Conservation (phyloP, 2,329 filamentous ascomycete species). For the Alternaria conjuncta region DNA sequence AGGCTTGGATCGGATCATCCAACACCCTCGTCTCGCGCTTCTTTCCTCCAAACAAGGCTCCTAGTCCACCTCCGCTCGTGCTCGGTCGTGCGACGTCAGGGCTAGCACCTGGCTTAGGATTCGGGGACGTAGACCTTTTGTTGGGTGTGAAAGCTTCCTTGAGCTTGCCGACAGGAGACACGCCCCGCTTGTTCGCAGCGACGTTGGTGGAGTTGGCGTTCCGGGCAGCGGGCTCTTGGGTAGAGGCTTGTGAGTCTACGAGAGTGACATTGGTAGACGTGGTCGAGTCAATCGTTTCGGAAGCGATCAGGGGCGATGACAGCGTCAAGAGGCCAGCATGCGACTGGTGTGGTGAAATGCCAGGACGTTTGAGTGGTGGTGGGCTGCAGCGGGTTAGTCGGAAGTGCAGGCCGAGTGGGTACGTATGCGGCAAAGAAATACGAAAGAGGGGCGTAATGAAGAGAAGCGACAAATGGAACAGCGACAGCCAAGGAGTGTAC, state of each 20-base stretch:
- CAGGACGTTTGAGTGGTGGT: slow-evolving; percentile 42
- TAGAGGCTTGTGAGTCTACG: slow-evolving; percentile 41
- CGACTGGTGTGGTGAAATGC: slow-evolving; percentile 57
- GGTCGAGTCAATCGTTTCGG: slow-evolving; percentile 48
- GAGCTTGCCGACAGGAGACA: slow-evolving; percentile 74
- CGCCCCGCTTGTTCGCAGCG: slow-evolving; percentile 60
- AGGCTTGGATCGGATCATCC: slow-evolving; percentile 36
- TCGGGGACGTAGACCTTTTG: slow-evolving; percentile 30
- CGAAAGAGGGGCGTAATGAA: slow-evolving; percentile 10
- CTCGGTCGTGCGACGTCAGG: slow-evolving; percentile 51
- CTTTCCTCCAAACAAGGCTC: slow-evolving; percentile 51
- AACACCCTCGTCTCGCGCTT: slow-evolving; percentile 39
- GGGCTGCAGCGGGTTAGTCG: slow-evolving; percentile 42
- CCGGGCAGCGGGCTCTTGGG: slow-evolving; percentile 34
- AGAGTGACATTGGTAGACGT: slow-evolving; percentile 29
- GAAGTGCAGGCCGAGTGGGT: slow-evolving; percentile 20
- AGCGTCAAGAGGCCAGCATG: slow-evolving; percentile 58
- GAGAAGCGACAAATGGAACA: slow-evolving; percentile 18
- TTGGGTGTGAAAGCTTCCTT: slow-evolving; percentile 70
- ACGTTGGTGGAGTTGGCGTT: slow-evolving; percentile 45
- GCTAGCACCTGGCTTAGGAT: slow-evolving; percentile 36
- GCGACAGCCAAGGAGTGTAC: slow-evolving; percentile 13
- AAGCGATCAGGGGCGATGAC: slow-evolving; percentile 55
- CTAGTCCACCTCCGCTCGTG: slow-evolving; percentile 50
- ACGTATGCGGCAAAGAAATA: slow-evolving; percentile 22